A percentile compares a stretch with the other conserved stretches of the same genome.
These are phyloP conservation scores for Kazachstania sp. DNA, from an alignment of 1,139 yeast species.

Conservation along the genomic window DNA sequence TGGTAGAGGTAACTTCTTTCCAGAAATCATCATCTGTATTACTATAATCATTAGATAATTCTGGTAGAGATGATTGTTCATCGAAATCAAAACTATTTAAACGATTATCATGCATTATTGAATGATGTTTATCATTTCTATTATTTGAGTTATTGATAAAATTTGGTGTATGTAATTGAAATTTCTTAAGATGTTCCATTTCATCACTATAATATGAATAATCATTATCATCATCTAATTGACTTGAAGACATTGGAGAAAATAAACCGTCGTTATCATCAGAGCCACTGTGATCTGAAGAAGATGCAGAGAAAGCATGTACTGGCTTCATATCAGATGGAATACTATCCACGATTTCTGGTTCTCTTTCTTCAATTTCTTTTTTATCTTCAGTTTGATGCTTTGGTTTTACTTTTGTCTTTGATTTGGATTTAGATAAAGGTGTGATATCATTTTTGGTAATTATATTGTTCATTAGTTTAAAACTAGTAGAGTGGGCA, in stretches of 20 bases:
- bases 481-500: slow-evolving; percentile 5
- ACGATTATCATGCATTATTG: not conserved
- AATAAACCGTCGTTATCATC: slow-evolving; percentile 10
- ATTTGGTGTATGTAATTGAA: slow-evolving; percentile 2
- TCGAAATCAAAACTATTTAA: not conserved
- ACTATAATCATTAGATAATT: not conserved
- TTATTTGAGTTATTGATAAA: not conserved
- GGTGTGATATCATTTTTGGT: slow-evolving; percentile 25
- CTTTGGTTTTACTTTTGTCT: slow-evolving; percentile 1
- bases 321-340: slow-evolving; percentile 7
- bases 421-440: slow-evolving; percentile 8
- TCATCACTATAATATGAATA: slow-evolving; percentile 2
- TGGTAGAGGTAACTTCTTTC: slow-evolving; percentile 24
- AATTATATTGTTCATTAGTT: slow-evolving; percentile 13
- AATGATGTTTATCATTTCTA: not conserved
- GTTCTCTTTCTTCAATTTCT: slow-evolving; percentile 3
- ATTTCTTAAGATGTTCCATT: slow-evolving; percentile 2
- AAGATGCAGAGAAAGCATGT: slow-evolving; percentile 2
- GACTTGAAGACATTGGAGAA: slow-evolving; percentile 8
- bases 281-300: slow-evolving; percentile 2
- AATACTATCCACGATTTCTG: slow-evolving; percentile 10
- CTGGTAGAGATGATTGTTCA: not conserved
- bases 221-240: slow-evolving; percentile 5
- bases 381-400: not conserved
- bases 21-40: slow-evolving; percentile 21